Evolutionary conservation across 352 stramenopile genomes (phyloP).

Genomic region (Plasmopara viticola): DNA sequence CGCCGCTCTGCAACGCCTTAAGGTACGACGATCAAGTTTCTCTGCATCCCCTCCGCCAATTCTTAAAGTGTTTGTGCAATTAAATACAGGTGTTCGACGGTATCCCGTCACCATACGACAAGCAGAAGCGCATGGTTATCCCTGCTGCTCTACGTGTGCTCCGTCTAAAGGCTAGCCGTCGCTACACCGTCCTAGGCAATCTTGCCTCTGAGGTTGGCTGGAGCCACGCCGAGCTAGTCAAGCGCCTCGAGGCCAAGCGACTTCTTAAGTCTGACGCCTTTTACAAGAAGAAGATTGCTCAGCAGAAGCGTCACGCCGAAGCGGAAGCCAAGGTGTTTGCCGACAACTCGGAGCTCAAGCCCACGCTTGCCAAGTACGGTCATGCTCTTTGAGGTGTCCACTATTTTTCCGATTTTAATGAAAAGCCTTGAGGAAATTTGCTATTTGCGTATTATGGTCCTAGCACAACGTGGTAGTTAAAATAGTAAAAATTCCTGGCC

Average conservation of each 20-base stretch:
- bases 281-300: slow-evolving; percentile 95
- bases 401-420: slow-evolving; percentile 20
- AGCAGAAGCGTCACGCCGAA: slow-evolving; percentile 85
- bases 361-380: slow-evolving; percentile 75
- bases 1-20: slow-evolving; percentile 93
- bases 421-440: slow-evolving; percentile 36
- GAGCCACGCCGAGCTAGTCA: slow-evolving; percentile 95
- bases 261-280: slow-evolving; percentile 94
- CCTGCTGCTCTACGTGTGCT: slow-evolving; percentile 93
- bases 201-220: slow-evolving; percentile 95
- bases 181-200: slow-evolving; percentile 94
- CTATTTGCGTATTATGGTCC: background rate
- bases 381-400: slow-evolving; percentile 57
- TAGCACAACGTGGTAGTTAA: background rate
- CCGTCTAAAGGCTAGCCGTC: slow-evolving; percentile 91
- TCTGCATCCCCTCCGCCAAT: background rate
- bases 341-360: slow-evolving; percentile 82
- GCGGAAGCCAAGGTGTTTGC: slow-evolving; percentile 87
- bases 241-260: slow-evolving; percentile 91
- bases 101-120: slow-evolving; percentile 97
- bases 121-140: slow-evolving; percentile 98
- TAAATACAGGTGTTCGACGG: slow-evolving; percentile 92
- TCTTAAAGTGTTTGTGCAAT: background rate
- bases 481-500: background rate
- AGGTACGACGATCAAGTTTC: slow-evolving; percentile 35